phyloP scores from a whole-genome alignment of 345 rosid species.

The Eucalyptus cladocalyx region DNA sequence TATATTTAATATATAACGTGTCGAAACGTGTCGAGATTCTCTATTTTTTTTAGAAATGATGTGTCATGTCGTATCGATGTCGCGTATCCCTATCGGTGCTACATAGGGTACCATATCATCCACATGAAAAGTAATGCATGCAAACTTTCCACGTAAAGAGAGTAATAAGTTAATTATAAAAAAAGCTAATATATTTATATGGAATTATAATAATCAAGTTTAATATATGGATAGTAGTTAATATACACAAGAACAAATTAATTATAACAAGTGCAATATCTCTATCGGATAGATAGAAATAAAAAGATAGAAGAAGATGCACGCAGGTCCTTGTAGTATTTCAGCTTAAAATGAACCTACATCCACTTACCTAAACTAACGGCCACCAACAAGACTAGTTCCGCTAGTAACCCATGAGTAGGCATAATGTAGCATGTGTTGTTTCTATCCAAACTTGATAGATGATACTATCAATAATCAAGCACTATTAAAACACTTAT shows the following conservation, averaged over 20 bases:
- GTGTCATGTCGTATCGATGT: too few relatives aligned
- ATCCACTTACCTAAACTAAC: neutral
- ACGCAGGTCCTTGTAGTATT: neutral
- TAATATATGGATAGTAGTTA: neutral
- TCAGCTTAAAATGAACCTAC: rapidly evolving
- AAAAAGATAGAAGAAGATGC: neutral
- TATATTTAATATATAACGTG: too few relatives aligned
- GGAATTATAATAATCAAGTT: too few relatives aligned
- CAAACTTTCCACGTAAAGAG: too few relatives aligned
- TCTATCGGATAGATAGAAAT: too few relatives aligned
- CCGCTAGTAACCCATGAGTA: neutral
- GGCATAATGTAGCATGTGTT: neutral
- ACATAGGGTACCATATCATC: too few relatives aligned
- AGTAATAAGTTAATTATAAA: too few relatives aligned
- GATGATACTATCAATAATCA: neutral
- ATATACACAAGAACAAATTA: too few relatives aligned
- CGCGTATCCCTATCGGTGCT: rapidly evolving
- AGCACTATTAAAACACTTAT: neutral
- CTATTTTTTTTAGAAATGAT: too few relatives aligned
- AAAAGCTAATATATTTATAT: too few relatives aligned
- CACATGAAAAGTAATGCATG: too few relatives aligned
- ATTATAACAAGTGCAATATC: neutral
- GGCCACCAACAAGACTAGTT: neutral
- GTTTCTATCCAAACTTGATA: neutral
- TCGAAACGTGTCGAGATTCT: too few relatives aligned